A percentile compares a stretch with the other conserved stretches of the same genome.
These are phyloP conservation scores for Heterococcus sp. DNA, from an alignment of 108 stramenopile genomes.

Conservation along the genomic window DNA sequence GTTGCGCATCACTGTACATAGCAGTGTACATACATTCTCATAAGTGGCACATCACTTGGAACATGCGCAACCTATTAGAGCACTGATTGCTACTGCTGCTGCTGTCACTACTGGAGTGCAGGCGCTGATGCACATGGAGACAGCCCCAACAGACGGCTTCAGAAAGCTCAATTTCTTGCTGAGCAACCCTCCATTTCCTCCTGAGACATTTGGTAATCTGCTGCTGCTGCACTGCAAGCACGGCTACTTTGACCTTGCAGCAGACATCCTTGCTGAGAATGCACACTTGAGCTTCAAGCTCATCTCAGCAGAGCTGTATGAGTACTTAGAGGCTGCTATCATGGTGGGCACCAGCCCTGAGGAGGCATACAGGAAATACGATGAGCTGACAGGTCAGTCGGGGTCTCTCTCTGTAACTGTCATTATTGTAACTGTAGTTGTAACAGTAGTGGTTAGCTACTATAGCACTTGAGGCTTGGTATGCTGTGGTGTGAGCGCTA, in stretches of 20 bases:
- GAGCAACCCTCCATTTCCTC: conserved; percentile 70
- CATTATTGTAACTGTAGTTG: too few relatives aligned
- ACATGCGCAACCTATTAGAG: too few relatives aligned
- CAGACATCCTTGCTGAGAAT: conserved; percentile 70
- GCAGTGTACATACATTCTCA: too few relatives aligned
- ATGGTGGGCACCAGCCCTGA: conserved; percentile 70
- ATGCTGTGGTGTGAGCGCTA: too few relatives aligned
- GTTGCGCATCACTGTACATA: too few relatives aligned
- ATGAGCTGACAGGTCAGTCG: conserved; percentile 9
- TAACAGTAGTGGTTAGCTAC: too few relatives aligned
- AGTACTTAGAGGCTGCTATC: conserved; percentile 75
- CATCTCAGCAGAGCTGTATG: conserved; percentile 66
- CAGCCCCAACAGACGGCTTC: conserved; percentile 66
- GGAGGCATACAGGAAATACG: conserved; percentile 58
- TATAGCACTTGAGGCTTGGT: too few relatives aligned
- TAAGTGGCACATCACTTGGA: too few relatives aligned
- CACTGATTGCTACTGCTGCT: too few relatives aligned
- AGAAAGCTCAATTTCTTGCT: conserved; percentile 71
- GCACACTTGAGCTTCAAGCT: conserved; percentile 67
- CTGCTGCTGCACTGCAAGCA: conserved; percentile 70
- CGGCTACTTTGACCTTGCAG: conserved; percentile 71
- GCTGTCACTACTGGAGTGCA: conserved; percentile 8
- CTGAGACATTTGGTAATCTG: conserved; percentile 78
- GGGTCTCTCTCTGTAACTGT: too few relatives aligned
- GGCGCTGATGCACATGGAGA: conserved; percentile 66